phyloP scores from a whole-genome alignment of 805 yeast genomes.

The Metschnikowia lochheadii region DNA sequence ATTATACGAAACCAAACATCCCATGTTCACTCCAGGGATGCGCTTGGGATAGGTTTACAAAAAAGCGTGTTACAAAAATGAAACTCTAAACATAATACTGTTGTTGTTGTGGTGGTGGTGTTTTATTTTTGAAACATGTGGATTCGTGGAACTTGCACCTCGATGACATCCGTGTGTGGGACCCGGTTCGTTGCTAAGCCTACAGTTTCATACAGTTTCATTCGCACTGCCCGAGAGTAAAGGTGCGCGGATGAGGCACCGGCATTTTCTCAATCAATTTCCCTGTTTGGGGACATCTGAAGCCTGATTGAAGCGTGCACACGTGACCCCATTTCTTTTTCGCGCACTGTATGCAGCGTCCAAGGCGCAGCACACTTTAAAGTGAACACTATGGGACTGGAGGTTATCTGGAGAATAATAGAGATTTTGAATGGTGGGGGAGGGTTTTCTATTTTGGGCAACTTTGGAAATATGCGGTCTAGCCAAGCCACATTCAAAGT shows the following conservation, averaged over 20 bases:
- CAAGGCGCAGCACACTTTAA: slow-evolving; percentile 5
- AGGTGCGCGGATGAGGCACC: neutral
- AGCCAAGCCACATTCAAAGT: too few relatives aligned
- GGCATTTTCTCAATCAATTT: neutral
- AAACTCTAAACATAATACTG: neutral
- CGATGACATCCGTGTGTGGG: neutral
- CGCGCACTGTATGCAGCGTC: slow-evolving; percentile 1
- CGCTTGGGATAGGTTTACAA: too few relatives aligned
- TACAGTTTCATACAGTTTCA: neutral
- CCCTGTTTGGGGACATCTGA: neutral
- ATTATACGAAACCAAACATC: too few relatives aligned
- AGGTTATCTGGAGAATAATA: too few relatives aligned
- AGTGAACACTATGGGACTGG: too few relatives aligned
- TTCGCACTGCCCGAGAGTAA: neutral
- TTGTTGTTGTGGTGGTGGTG: too few relatives aligned
- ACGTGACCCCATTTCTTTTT: slow-evolving; percentile 8
- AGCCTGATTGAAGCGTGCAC: neutral
- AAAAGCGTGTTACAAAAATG: neutral
- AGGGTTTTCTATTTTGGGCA: too few relatives aligned
- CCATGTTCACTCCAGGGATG: too few relatives aligned
- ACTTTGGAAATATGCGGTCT: too few relatives aligned
- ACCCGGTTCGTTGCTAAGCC: neutral
- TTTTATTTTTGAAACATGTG: too few relatives aligned
- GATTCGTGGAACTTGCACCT: too few relatives aligned
- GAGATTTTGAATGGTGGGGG: too few relatives aligned